Evolutionary conservation across 2,329 filamentous ascomycete species (phyloP).

Genomic region (Colletotrichum sp.): DNA sequence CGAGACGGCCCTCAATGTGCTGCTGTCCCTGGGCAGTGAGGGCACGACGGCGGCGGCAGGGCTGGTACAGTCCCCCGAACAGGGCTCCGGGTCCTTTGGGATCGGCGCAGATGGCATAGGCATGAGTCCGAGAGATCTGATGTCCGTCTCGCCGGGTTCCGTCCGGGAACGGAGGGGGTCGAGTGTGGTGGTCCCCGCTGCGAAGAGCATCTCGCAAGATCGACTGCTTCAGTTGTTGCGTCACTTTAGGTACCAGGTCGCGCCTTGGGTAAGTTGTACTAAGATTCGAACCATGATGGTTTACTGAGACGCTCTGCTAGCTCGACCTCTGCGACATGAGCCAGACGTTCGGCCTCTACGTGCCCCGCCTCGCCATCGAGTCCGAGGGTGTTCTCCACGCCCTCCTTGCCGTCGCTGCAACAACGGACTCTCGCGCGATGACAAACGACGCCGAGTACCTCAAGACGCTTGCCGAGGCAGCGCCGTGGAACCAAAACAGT

Average conservation of each 20-base stretch:
- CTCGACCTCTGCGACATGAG: constrained; percentile 45
- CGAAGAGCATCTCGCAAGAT: constrained; percentile 1
- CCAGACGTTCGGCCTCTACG: constrained; percentile 43
- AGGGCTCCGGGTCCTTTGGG: background rate
- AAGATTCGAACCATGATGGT: fast-evolving
- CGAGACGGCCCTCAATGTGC: constrained; percentile 35
- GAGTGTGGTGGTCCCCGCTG: background rate
- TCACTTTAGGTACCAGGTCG: constrained; percentile 48
- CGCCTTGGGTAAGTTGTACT: constrained; percentile 43
- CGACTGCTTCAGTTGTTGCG: constrained; percentile 35
- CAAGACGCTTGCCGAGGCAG: background rate
- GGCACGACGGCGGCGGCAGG: background rate
- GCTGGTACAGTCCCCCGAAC: background rate
- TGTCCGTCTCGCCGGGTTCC: background rate
- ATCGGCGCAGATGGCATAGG: background rate
- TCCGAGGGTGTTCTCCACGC: constrained; percentile 28
- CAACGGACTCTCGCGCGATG: background rate
- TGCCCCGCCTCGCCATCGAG: constrained; percentile 31
- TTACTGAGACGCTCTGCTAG: constrained; percentile 22
- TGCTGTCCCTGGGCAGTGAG: constrained; percentile 36
- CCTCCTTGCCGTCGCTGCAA: constrained; percentile 24
- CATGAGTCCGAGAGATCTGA: background rate
- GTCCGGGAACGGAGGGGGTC: background rate
- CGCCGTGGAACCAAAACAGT: background rate
- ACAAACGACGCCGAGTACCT: background rate